Percentiles rank a stretch among this genome's conserved stretches.
phyloP scores from a whole-genome alignment of 2,329 filamentous ascomycete species.

The Calonectria montana region DNA sequence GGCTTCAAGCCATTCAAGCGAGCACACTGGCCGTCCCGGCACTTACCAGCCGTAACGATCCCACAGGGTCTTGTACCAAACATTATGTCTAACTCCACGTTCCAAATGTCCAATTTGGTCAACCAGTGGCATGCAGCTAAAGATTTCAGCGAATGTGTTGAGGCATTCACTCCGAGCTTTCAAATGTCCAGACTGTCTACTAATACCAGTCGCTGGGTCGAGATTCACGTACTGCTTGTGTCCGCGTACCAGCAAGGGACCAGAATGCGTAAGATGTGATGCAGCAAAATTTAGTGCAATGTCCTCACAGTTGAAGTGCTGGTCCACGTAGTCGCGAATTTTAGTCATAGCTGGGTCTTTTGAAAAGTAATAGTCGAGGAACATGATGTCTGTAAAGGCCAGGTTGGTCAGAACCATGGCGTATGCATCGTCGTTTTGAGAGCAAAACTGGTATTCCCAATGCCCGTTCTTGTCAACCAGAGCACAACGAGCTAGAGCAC shows the following conservation, averaged over 20 bases:
- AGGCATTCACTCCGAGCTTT: background rate
- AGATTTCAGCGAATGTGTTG: background rate
- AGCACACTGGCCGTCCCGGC: too few species aligned
- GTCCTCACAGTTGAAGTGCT: background rate
- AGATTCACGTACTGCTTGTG: background rate
- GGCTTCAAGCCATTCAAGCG: too few species aligned
- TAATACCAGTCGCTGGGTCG: background rate
- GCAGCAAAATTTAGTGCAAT: background rate
- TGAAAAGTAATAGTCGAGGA: slow-evolving; percentile 1
- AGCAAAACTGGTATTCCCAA: background rate
- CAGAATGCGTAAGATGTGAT: background rate
- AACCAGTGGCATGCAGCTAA: background rate
- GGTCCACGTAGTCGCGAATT: background rate
- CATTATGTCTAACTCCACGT: background rate
- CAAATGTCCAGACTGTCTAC: background rate
- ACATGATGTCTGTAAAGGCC: background rate
- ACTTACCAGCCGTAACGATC: background rate
- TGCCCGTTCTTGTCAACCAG: background rate
- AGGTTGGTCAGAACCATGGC: background rate
- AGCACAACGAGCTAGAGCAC: background rate
- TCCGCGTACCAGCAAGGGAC: background rate
- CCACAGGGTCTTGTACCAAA: slow-evolving; percentile 1
- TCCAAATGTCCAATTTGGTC: background rate
- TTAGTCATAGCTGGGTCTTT: background rate
- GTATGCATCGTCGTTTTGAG: background rate